These are phyloP conservation scores for Ettlia oleoabundans DNA, from an alignment of 139 green algal species.

Conservation along the genomic window DNA sequence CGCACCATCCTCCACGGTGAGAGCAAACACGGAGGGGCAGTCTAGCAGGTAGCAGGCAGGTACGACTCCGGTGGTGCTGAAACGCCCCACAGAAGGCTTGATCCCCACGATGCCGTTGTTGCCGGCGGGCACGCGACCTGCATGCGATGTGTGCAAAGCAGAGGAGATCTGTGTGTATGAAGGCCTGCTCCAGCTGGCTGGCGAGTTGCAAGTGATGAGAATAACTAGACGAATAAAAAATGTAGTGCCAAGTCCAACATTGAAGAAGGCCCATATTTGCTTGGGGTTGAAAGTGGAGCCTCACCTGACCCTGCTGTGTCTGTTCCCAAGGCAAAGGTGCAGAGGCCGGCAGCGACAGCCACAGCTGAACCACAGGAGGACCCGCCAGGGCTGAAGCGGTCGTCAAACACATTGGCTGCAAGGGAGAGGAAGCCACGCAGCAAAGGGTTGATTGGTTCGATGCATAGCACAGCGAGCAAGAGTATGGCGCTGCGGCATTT, in stretches of 20 bases:
- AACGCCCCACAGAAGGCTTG: conserved; percentile 74
- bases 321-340: conserved; percentile 83
- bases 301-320: conserved; percentile 80
- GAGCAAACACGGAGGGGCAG: conserved; percentile 79
- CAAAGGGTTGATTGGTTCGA: background rate
- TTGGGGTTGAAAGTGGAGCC: too few relatives aligned
- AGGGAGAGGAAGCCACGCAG: background rate
- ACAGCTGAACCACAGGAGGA: conserved; percentile 72
- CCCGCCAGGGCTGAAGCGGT: conserved; percentile 74
- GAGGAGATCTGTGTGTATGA: background rate
- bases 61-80: conserved; percentile 71
- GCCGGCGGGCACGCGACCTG: conserved; percentile 69
- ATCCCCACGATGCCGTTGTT: conserved; percentile 81
- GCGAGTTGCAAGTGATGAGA: background rate
- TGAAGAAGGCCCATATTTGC: too few relatives aligned
- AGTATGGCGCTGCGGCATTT: too few relatives aligned
- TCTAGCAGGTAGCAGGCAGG: conserved; percentile 77
- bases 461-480: too few relatives aligned
- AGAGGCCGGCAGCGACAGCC: conserved; percentile 66
- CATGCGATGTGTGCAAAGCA: background rate
- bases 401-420: conserved; percentile 26
- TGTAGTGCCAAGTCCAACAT: too few relatives aligned
- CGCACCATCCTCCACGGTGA: conserved; percentile 62
- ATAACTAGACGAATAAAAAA: too few relatives aligned
- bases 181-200: background rate